Percentiles rank a stretch among this genome's conserved stretches.
Evolutionary conservation across 2,329 filamentous ascomycete species (phyloP).

Genomic region (Rutstroemia sydowiana): DNA sequence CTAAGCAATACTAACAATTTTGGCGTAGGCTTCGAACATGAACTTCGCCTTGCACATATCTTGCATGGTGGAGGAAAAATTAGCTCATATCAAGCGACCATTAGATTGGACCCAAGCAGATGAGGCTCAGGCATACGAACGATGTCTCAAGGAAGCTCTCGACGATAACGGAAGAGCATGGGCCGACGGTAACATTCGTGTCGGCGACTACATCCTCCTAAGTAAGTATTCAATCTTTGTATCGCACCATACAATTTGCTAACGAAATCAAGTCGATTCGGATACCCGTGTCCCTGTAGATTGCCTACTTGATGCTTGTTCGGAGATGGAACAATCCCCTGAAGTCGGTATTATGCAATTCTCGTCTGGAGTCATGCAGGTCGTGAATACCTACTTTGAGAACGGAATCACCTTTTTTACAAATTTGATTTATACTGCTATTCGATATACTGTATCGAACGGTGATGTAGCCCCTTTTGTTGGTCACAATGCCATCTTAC

Average conservation of each 20-base stretch:
- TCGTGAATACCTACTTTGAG: constrained; percentile 66
- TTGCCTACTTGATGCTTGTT: constrained; percentile 71
- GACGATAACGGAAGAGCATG: constrained; percentile 63
- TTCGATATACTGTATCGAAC: constrained; percentile 69
- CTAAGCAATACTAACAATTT: background rate
- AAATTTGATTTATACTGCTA: constrained; percentile 69
- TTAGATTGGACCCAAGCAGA: constrained; percentile 61
- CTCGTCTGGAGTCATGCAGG: constrained; percentile 72
- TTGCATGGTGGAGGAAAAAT: constrained; percentile 63
- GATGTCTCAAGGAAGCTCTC: constrained; percentile 57
- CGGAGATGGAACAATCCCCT: constrained; percentile 73
- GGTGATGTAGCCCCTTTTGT: constrained; percentile 74
- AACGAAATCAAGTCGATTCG: constrained; percentile 49
- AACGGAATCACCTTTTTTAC: constrained; percentile 66
- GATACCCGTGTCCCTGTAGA: constrained; percentile 72
- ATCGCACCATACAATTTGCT: constrained; percentile 2
- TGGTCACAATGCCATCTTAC: constrained; percentile 71
- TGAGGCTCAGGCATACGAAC: constrained; percentile 59
- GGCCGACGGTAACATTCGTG: constrained; percentile 79
- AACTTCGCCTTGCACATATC: constrained; percentile 63
- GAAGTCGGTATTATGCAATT: constrained; percentile 75
- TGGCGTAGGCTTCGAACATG: constrained; percentile 61
- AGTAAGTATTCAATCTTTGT: constrained; percentile 31
- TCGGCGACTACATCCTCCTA: constrained; percentile 76
- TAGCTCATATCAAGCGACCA: constrained; percentile 48